Percentiles rank a stretch among this genome's conserved stretches.
phyloP scores from a whole-genome alignment of 208 protist species.

The Borovskyia barvae region DNA sequence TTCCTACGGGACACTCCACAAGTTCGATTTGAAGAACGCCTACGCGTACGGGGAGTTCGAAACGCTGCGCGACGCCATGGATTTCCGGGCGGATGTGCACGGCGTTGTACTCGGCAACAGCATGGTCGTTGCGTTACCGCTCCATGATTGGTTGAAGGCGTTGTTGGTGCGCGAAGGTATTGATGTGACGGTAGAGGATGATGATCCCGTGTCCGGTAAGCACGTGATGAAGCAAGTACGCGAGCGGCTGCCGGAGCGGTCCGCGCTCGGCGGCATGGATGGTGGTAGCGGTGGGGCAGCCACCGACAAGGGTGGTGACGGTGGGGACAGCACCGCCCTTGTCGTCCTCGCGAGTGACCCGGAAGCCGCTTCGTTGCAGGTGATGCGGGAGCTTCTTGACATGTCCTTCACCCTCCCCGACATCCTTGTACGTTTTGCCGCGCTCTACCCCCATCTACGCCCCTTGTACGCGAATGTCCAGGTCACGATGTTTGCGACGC shows the following conservation, averaged over 20 bases:
- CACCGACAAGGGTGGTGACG: neutral
- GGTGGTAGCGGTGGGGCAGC: neutral
- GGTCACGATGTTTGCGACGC: constrained; percentile 75
- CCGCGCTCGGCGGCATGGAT: constrained; percentile 1
- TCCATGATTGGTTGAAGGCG: constrained; percentile 80
- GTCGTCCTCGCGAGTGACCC: constrained; percentile 45
- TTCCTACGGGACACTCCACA: constrained; percentile 50
- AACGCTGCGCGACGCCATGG: constrained; percentile 42
- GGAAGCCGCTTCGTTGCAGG: constrained; percentile 40
- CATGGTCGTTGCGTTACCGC: constrained; percentile 59
- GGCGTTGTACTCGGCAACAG: constrained; percentile 62
- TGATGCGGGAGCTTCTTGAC: constrained; percentile 70
- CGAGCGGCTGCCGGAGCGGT: constrained; percentile 17
- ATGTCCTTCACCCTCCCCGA: constrained; percentile 54
- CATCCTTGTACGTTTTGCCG: constrained; percentile 54
- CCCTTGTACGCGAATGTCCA: constrained; percentile 67
- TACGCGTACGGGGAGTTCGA: constrained; percentile 80
- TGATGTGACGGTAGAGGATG: constrained; percentile 66
- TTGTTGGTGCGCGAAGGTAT: constrained; percentile 61
- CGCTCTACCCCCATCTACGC: constrained; percentile 63
- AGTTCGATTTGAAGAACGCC: constrained; percentile 66
- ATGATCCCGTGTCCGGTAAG: constrained; percentile 71
- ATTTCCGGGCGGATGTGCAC: constrained; percentile 72
- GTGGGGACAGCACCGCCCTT: constrained; percentile 20
- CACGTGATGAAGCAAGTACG: constrained; percentile 44